Percentiles rank a stretch among this genome's conserved stretches.
Conservation (phyloP, 2,329 filamentous ascomycete genomes). For the Colletotrichum shisoi region DNA sequence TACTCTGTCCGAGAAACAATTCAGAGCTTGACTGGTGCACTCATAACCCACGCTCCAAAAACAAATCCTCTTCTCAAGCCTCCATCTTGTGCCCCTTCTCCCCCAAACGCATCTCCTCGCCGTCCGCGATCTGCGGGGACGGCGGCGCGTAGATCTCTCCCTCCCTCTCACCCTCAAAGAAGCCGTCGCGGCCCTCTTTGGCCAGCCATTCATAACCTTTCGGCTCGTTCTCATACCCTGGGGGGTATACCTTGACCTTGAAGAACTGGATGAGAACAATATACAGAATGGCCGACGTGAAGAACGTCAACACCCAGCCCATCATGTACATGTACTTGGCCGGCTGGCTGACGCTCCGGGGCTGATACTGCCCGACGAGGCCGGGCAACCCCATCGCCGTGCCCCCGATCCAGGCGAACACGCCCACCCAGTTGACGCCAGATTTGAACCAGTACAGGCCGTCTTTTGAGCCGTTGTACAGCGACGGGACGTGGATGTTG, state of each 20-base stretch:
- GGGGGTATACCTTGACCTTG: slow-evolving; percentile 42
- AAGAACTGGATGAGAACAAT: slow-evolving; percentile 39
- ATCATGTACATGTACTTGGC: slow-evolving; percentile 46
- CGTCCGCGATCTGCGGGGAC: slow-evolving; percentile 29
- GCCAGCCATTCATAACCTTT: slow-evolving; percentile 42
- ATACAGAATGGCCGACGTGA: slow-evolving; percentile 44
- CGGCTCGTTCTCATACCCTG: slow-evolving; percentile 38
- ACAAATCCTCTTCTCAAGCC: not conserved
- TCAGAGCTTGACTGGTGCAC: not conserved
- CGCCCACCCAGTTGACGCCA: slow-evolving; percentile 46
- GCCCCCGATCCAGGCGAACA: slow-evolving; percentile 43
- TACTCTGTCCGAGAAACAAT: not conserved
- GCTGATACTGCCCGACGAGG: slow-evolving; percentile 44
- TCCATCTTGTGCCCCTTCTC: slow-evolving; percentile 31
- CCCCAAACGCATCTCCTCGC: slow-evolving; percentile 21
- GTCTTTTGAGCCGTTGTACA: slow-evolving; percentile 44
- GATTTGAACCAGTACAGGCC: slow-evolving; percentile 48
- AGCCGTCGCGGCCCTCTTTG: slow-evolving; percentile 42
- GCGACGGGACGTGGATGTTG: slow-evolving; percentile 47
- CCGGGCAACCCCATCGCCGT: slow-evolving; percentile 44
- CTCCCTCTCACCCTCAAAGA: slow-evolving; percentile 42
- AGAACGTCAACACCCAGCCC: slow-evolving; percentile 46
- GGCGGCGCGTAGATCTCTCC: slow-evolving; percentile 34
- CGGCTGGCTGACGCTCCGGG: slow-evolving; percentile 41
- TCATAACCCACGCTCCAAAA: not conserved